Evolutionary conservation across 164 flowering plant genomes (phyloP), one percentile per base, ranked within the genome.

Genomic region (Magnolia changhungtana): DNA sequence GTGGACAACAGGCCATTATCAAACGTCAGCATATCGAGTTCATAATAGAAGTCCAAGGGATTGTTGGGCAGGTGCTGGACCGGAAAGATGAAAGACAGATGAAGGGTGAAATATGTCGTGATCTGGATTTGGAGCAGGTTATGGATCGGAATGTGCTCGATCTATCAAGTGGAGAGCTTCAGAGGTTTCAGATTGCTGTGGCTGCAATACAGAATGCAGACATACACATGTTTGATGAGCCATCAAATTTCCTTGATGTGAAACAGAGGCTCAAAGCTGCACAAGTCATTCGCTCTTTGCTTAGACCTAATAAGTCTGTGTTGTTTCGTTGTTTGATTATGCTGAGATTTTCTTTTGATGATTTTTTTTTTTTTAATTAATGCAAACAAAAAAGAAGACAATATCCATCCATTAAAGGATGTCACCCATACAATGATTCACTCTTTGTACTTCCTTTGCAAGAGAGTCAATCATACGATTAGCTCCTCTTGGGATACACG

Each of bases 201-300:
- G 98, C 93, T 78, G 96, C 96, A 19, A 85, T 93, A 72, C 98
- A 92, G 80, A 88, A 87, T 87, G 98, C 98, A 14, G 99, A 96
- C 82, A 94, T 94, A 67, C 94, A 92, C 78, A 96, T 96, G 97
- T 96, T 96, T 86, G 99, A 96, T 80, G 99, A 96, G 73, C 99
- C 99, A 66, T 96, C 99, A 51, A 93, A 98, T 87, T 94, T 92
- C 83, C 98, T 96, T 78, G 99, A 96, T 89, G 99, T 96, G 68
- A 96, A 88, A 78, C 99, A 96, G 81, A 87, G 99, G 88, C 98
- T 94, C 16, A 96, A 96, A 86, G 99, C 99, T 79, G 98, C 98
- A 23, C 92, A 92, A 89, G 99, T 96, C 74, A 50, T 96, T 71
- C 86, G 98, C 75, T 94, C 98, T 65, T 85, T 96, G 88, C 96